Evolutionary conservation across 2,329 filamentous ascomycete genomes (phyloP), one percentile per base, ranked within the genome.

Genomic region (Fusarium sp.): DNA sequence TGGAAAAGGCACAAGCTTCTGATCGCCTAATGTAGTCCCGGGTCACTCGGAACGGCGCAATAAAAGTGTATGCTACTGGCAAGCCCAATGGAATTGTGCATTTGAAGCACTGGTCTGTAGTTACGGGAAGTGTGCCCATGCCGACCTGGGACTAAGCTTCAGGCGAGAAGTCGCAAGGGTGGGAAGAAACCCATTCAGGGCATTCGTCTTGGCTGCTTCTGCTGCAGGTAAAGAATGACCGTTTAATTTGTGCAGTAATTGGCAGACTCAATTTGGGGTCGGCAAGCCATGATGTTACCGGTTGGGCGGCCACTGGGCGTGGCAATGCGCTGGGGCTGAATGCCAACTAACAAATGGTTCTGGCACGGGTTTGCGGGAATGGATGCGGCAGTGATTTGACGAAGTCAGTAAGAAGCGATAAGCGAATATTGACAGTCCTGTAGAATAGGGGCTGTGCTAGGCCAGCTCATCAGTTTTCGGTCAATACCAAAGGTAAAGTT

Each of bases 301-400:
- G 50, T 30, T 58, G 57, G 25, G 48, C 49, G 64, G 66, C 59
- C 60, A 68, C 34, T 48, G 55, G 63, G 59, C 62, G 49, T 63
- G 57, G 62, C 54, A 68, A 73, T 74, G 61, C 63, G 55, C 58
- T 55, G 66, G 60, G 72, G 72, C 72, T 74, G 72, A 75, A 68
- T 63, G 32, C 25, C 40, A 60, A 55, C 60, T 21, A 50, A 32
- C 62, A 63, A 67, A 67, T 63, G 55, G 55, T 55, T 64, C 60
- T 64, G 50, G 55, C 69, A 72, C 66, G 66, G 50, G 69, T 53
- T 65, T 55, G 53, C 55, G 56, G 57, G 55, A 68, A 60, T 72
- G 69, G 71, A 70, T 64, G 69, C 63, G 66, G 63, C 57, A 56
- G 66, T 59, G 54, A 69, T 45, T 57, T 51, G 61, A 41, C 61